phyloP scores from a whole-genome alignment of 2,329 filamentous ascomycete species.

The Didymellaceae sp. region DNA sequence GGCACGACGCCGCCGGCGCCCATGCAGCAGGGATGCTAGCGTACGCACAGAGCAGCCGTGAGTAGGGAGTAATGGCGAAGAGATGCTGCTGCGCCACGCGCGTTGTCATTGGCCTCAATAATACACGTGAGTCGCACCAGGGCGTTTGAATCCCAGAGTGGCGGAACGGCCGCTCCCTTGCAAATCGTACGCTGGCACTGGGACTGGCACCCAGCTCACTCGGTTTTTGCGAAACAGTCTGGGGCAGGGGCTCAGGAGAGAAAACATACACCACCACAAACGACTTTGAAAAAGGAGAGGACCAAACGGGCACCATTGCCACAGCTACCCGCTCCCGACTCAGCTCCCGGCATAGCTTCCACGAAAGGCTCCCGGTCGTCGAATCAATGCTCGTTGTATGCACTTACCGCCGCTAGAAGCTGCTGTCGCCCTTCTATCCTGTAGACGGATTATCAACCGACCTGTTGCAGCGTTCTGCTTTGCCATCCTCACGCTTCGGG shows the following conservation, averaged over 20 bases:
- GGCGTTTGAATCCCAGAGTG: constrained; percentile 18
- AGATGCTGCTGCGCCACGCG: constrained; percentile 22
- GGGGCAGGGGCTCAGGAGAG: constrained; percentile 19
- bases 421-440: constrained; percentile 19
- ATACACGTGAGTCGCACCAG: constrained; percentile 20
- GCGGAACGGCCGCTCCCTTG: constrained; percentile 31
- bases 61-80: constrained; percentile 32
- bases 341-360: constrained; percentile 12
- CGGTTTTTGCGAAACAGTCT: background rate
- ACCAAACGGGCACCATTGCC: background rate
- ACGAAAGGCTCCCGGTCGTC: constrained; percentile 6
- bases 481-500: constrained; percentile 13
- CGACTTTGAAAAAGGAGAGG: background rate
- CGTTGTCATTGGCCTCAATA: constrained; percentile 23
- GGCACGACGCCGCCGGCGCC: constrained; percentile 19
- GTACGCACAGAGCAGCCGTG: constrained; percentile 14
- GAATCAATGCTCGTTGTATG: constrained; percentile 13
- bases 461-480: constrained; percentile 14
- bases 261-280: constrained; percentile 5
- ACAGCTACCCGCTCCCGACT: background rate
- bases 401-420: constrained; percentile 30
- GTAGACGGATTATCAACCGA: constrained; percentile 4
- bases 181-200: constrained; percentile 18
- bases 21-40: constrained; percentile 25
- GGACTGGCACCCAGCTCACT: constrained; percentile 12